A percentile compares a stretch with the other conserved stretches of the same genome.
Evolutionary conservation across 192 early-diverging fungal species (phyloP).

Genomic region (Diversispora eburnea): DNA sequence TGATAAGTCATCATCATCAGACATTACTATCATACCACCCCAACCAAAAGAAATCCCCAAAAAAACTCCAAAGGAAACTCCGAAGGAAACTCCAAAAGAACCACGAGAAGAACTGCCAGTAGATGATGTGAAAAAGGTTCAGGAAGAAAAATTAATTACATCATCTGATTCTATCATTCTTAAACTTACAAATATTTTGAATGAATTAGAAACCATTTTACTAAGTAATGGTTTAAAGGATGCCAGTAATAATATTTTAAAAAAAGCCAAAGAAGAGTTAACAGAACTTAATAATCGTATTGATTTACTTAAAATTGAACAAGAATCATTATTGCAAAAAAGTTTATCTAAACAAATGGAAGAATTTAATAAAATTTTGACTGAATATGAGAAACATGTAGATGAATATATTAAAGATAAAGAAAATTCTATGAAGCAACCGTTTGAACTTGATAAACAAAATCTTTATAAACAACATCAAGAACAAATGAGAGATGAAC

Average conservation of each 20-base stretch:
- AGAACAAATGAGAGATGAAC: slow-evolving; percentile 40
- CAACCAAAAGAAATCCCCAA: not conserved
- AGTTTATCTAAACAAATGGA: slow-evolving; percentile 38
- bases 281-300: slow-evolving; percentile 47
- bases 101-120: no score
- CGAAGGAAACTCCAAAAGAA: not conserved
- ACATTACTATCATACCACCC: not conserved
- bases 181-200: slow-evolving; percentile 1
- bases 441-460: slow-evolving; percentile 43
- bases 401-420: slow-evolving; percentile 45
- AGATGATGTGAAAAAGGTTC: not conserved
- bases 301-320: slow-evolving; percentile 43
- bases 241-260: not conserved
- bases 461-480: slow-evolving; percentile 39
- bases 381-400: slow-evolving; percentile 8
- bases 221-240: not conserved
- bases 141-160: not conserved
- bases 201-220: not conserved
- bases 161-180: not conserved
- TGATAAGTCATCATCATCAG: no score
- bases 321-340: slow-evolving; percentile 34
- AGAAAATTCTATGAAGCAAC: slow-evolving; percentile 54
- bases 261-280: slow-evolving; percentile 30
- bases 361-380: slow-evolving; percentile 40
- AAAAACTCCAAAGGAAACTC: not conserved